A percentile compares a stretch with the other conserved stretches of the same genome.
phyloP scores from a whole-genome alignment of 2,329 filamentous ascomycete genomes.

The Penicillium verrucosum region DNA sequence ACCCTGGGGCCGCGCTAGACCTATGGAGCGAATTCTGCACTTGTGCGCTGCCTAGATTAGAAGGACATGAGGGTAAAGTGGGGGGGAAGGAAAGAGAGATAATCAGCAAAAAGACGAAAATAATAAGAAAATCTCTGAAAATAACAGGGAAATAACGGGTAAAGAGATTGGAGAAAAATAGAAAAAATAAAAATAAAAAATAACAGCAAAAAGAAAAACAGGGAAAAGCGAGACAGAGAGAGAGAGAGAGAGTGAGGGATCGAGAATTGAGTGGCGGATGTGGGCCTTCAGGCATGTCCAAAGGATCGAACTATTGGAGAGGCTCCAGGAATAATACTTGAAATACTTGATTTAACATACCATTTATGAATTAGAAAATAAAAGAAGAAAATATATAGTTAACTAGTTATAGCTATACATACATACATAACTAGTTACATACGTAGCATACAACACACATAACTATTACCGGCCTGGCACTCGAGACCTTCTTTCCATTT shows the following conservation, averaged over 20 bases:
- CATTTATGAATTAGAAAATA: background rate
- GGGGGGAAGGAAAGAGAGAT: background rate
- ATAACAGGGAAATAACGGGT: constrained; percentile 3
- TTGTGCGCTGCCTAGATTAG: background rate
- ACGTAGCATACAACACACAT: no score
- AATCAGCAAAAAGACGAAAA: background rate
- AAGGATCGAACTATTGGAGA: background rate
- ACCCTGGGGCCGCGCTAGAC: background rate
- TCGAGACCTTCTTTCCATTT: no score
- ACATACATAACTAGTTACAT: no score
- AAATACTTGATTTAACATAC: background rate
- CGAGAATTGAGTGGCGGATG: constrained; percentile 5
- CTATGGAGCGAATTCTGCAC: constrained; percentile 3
- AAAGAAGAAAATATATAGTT: no score
- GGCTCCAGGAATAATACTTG: background rate
- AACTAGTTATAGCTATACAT: no score
- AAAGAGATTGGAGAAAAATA: background rate
- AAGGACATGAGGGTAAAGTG: background rate
- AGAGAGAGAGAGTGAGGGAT: constrained; percentile 1
- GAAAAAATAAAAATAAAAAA: background rate
- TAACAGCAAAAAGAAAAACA: background rate
- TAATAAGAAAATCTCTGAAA: background rate
- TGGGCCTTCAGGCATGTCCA: constrained; percentile 10
- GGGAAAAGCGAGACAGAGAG: background rate
- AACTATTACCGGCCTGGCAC: no score